Evolutionary conservation across 768 basidiomycete genomes (phyloP).

Genomic region (Suillus bovinus): DNA sequence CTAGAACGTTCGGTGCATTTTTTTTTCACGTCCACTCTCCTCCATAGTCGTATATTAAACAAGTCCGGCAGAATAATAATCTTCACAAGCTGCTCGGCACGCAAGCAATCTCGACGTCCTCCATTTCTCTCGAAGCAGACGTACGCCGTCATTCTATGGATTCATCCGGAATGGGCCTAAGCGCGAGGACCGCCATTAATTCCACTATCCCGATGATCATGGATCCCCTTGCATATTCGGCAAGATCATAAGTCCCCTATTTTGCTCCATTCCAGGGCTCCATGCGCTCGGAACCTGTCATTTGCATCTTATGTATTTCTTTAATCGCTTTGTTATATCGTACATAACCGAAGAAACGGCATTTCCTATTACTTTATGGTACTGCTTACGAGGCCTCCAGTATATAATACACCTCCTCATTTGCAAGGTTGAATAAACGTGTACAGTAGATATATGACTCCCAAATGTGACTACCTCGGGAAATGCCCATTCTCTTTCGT

Average conservation of each 20-base stretch:
- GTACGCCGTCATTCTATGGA: constrained; percentile 36
- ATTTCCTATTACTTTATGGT: background rate
- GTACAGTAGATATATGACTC: background rate
- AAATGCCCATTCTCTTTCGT: background rate
- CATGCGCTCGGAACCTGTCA: background rate
- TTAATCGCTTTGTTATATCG: constrained; percentile 1
- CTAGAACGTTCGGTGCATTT: constrained; percentile 64
- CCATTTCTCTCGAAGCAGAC: constrained; percentile 32
- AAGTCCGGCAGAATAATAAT: constrained; percentile 30
- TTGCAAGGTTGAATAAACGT: background rate
- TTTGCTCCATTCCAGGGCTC: background rate
- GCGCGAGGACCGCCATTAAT: constrained; percentile 13
- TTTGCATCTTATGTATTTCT: background rate
- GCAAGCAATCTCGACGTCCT: constrained; percentile 21
- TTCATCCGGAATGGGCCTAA: constrained; percentile 31
- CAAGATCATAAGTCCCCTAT: background rate
- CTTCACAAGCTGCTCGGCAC: constrained; percentile 32
- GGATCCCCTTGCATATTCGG: background rate
- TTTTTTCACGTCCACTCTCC: constrained; percentile 12
- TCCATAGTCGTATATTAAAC: background rate
- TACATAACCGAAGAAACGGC: background rate
- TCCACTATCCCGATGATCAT: background rate
- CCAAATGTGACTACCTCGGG: background rate
- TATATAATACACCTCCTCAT: constrained; percentile 1
- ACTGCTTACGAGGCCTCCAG: background rate